Evolutionary conservation across 345 rosid species (phyloP).

Genomic region (Anacardium occidentale): DNA sequence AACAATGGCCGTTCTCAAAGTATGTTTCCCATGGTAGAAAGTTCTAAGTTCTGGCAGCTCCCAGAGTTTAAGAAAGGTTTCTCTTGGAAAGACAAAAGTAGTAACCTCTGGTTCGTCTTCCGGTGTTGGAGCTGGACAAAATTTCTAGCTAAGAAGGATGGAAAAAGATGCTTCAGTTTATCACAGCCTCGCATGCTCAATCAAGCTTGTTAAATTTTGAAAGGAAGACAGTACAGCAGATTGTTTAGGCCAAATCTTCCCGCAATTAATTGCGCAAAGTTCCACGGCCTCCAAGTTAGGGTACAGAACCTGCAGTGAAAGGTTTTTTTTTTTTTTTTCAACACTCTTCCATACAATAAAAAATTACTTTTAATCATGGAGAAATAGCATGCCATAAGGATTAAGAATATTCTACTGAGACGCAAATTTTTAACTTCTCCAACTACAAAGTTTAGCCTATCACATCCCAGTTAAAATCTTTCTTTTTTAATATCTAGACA

Average conservation of each 20-base stretch:
- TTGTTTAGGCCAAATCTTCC: not conserved
- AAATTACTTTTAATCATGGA: not conserved
- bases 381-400: not conserved
- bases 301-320: not conserved
- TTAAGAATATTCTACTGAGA: not conserved
- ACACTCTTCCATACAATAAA: not conserved
- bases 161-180: not conserved
- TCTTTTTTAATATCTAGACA: too few species aligned
- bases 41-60: slow-evolving; percentile 13
- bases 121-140: slow-evolving; percentile 14
- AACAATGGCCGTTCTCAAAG: slow-evolving; percentile 20
- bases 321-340: too few species aligned
- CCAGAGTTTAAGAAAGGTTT: not conserved
- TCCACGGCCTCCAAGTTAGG: slow-evolving; percentile 6
- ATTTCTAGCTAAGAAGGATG: not conserved
- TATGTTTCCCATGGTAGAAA: slow-evolving; percentile 21
- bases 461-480: too few species aligned
- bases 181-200: slow-evolving; percentile 5
- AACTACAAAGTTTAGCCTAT: too few species aligned
- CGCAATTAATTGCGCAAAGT: not conserved
- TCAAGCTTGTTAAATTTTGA: not conserved
- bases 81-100: slow-evolving; percentile 23
- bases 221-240: not conserved
- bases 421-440: not conserved
- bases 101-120: not conserved